Evolutionary conservation across 257 asterid species (phyloP).

Genomic region (Linderniella brevidens): DNA sequence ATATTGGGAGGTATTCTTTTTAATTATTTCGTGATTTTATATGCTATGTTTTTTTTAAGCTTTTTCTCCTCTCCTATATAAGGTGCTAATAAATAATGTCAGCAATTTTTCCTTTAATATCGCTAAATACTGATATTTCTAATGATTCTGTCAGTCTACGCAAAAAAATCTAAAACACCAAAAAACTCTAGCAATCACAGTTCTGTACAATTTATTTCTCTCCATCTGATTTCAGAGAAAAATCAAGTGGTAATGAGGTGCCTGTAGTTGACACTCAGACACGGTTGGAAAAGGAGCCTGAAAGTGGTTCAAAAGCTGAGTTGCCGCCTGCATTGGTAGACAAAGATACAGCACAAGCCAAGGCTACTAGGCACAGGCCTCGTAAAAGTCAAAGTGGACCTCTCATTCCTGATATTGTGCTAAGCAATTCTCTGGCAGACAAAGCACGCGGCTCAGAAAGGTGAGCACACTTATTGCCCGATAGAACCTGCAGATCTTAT

Average conservation of each 20-base stretch:
- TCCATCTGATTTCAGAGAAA: conserved; percentile 31
- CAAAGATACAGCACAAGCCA: conserved; percentile 36
- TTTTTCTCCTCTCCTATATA: too few species aligned
- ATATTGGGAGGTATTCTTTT: not conserved
- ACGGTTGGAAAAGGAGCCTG: conserved; percentile 25
- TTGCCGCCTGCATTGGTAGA: conserved; percentile 30
- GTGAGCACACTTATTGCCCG: conserved; percentile 16
- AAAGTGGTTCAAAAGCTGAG: conserved; percentile 36
- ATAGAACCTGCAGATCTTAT: not conserved
- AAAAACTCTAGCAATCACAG: not conserved
- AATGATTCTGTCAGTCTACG: too few species aligned
- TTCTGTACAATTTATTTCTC: conserved; percentile 5
- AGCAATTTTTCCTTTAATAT: too few species aligned
- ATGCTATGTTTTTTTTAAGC: not conserved
- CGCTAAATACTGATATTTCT: too few species aligned
- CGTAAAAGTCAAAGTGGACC: conserved; percentile 95
- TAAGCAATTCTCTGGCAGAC: conserved; percentile 51
- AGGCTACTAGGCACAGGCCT: conserved; percentile 37
- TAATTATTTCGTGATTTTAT: not conserved
- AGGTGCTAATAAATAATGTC: too few species aligned
- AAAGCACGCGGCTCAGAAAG: conserved; percentile 56
- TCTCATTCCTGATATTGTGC: conserved; percentile 52
- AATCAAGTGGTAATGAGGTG: conserved; percentile 21
- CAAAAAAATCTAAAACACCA: too few species aligned
- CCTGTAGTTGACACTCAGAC: conserved; percentile 19